These are phyloP conservation scores for Ottelia alismoides DNA, from an alignment of 106 monocot species.

Conservation along the genomic window DNA sequence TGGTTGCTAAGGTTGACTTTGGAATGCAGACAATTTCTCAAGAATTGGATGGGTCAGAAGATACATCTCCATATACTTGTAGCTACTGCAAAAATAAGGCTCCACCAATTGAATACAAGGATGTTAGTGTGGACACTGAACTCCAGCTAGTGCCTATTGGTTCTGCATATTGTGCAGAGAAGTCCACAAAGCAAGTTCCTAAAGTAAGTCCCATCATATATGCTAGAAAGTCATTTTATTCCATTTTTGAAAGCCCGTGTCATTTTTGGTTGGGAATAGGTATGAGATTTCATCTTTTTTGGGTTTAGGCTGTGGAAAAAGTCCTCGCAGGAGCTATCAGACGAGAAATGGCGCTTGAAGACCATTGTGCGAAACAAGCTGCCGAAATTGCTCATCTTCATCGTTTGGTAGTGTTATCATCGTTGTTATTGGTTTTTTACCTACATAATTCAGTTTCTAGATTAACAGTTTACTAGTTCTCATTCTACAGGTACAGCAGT, in stretches of 20 bases:
- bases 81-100: slow-evolving; percentile 37
- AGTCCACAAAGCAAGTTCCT: slow-evolving; percentile 40
- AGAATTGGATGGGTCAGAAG: slow-evolving; percentile 27
- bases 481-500: slow-evolving; percentile 68
- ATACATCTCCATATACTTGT: slow-evolving; percentile 35
- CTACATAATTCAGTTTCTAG: too few relatives aligned
- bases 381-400: slow-evolving; percentile 77
- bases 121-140: slow-evolving; percentile 20
- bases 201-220: slow-evolving; percentile 34
- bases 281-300: neutral
- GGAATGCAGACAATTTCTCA: slow-evolving; percentile 44
- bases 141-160: slow-evolving; percentile 58
- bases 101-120: slow-evolving; percentile 25
- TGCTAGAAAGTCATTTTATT: too few relatives aligned
- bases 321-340: slow-evolving; percentile 92
- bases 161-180: slow-evolving; percentile 24
- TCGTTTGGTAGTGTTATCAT: slow-evolving; percentile 39
- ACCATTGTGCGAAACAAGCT: slow-evolving; percentile 66
- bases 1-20: slow-evolving; percentile 40
- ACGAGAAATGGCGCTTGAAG: slow-evolving; percentile 88
- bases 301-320: slow-evolving; percentile 76
- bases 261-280: too few relatives aligned
- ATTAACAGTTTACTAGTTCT: too few relatives aligned
- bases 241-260: too few relatives aligned
- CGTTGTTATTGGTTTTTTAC: too few relatives aligned